Evolutionary conservation across 192 early-diverging fungal genomes (phyloP).

Genomic region (Radiomyces spectabilis): DNA sequence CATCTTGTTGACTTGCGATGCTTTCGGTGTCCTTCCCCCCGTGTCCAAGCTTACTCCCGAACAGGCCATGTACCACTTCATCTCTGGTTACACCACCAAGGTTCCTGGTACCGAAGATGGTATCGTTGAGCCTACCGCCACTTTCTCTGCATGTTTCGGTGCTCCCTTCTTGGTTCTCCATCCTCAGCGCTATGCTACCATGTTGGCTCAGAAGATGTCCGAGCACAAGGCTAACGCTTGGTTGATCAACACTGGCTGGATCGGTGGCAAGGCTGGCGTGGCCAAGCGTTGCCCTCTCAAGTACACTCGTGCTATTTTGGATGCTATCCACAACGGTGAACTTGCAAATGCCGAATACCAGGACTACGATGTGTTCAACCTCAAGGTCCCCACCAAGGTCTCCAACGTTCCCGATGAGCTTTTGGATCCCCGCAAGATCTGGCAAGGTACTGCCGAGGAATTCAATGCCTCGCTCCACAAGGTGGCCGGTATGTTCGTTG

Average conservation of each 20-base stretch:
- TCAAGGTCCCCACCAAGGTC: constrained; percentile 77
- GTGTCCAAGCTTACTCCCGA: constrained; percentile 78
- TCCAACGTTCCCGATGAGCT: constrained; percentile 76
- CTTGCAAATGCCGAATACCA: constrained; percentile 78
- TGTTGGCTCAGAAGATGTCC: constrained; percentile 94
- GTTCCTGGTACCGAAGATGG: constrained; percentile 96
- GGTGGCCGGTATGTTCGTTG: constrained; percentile 77
- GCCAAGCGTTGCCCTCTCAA: constrained; percentile 92
- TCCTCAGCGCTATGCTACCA: constrained; percentile 91
- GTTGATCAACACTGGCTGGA: constrained; percentile 98
- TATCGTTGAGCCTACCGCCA: constrained; percentile 84
- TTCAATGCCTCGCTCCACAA: constrained; percentile 61
- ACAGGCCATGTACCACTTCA: constrained; percentile 97
- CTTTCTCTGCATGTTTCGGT: constrained; percentile 92
- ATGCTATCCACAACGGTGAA: constrained; percentile 94
- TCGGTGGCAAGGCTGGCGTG: constrained; percentile 83
- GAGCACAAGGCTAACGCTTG: constrained; percentile 80
- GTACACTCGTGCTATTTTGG: constrained; percentile 96
- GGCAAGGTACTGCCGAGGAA: constrained; percentile 66
- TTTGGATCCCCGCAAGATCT: constrained; percentile 80
- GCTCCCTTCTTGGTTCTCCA: constrained; percentile 97
- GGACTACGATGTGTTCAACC: constrained; percentile 82
- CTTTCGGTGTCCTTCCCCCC: constrained; percentile 93
- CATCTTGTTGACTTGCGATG: constrained; percentile 93
- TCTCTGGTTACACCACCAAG: constrained; percentile 97